Base-by-base conservation (phyloP, 106 monocot genomes). In the Ottelia alismoides region DNA sequence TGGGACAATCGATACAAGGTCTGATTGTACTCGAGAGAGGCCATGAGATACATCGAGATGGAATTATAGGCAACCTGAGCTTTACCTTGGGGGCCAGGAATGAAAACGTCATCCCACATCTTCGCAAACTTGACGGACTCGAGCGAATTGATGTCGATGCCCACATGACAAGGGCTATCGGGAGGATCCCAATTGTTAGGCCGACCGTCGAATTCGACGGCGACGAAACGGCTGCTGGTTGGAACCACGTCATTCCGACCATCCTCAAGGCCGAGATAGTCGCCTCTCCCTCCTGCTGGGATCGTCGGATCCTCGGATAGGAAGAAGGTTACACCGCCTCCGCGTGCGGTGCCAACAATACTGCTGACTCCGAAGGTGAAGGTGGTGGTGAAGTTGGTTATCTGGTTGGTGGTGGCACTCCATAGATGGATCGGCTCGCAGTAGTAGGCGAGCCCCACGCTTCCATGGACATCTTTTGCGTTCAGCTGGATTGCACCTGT, bases 261-360 rank as follows among this genome's bases (percentile, higher is more conserved):
- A n/a, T n/a, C n/a, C n/a, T n/a, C n/a, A 4, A 88, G 49, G 27
- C 78, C 79, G 24, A 88, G 76, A 53, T 31, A 53, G 0, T 65
- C 70, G 4, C 83, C 82, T 0, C 29, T 27, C 1, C 71, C 70
- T 65, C 59, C 20, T 7, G 43, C 20, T 24, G 76, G 83, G 25
- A 79, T 11, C 45, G 10, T 4, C 17, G 72, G 66, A 26, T 32
- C 66, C 2, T 76, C 65, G 11, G 79, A 28, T 32, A 89, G 69
- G 64, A 88, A 88, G 76, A 88, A 88, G 4, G 87, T 71, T 9
- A 88, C 64, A 30, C 87, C 87, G 23, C 81, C 87, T 16, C 72
- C 82, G 22, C 53, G 61, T 4, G 1, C 14, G 2, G 18, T 12
- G 21, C 17, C 0, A 19, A 11, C 21, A 19, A 62, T 16, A 7